Evolutionary conservation across 345 rosid species (phyloP).

Genomic region (Aquilaria sinensis): DNA sequence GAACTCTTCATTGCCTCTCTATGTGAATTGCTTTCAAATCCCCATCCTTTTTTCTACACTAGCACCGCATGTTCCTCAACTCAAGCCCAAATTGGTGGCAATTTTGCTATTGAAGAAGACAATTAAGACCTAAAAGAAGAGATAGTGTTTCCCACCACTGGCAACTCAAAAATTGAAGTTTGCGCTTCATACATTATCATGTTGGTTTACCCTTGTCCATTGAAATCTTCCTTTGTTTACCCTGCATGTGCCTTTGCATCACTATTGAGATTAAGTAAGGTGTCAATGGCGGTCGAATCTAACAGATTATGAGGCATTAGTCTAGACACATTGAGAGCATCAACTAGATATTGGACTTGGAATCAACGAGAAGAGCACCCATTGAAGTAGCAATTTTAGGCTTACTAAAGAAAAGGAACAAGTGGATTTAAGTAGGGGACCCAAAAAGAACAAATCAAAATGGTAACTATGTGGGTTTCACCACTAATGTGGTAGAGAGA

Average conservation of each 20-base stretch:
- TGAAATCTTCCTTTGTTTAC: conserved; percentile 20
- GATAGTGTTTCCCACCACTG: conserved; percentile 36
- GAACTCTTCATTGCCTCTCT: conserved; percentile 1
- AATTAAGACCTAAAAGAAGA: conserved; percentile 60
- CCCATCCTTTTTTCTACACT: conserved; percentile 17
- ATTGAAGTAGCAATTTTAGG: conserved; percentile 71
- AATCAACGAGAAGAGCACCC: conserved; percentile 59
- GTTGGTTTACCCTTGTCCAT: conserved; percentile 18
- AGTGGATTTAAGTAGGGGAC: conserved; percentile 42
- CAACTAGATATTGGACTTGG: conserved; percentile 87
- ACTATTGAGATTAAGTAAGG: conserved; percentile 48
- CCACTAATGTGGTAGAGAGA: conserved; percentile 71
- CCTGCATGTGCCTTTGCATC: conserved; percentile 24
- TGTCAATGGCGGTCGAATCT: conserved; percentile 49
- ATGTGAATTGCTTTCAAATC: conserved; percentile 55
- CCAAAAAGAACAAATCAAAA: conserved; percentile 28
- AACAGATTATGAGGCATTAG: conserved; percentile 61
- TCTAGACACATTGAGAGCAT: conserved; percentile 64
- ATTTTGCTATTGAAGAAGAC: conserved; percentile 45
- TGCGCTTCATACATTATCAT: conserved; percentile 37
- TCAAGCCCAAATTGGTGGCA: conserved; percentile 24
- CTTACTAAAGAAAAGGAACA: conserved; percentile 60
- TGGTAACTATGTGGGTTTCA: conserved; percentile 52
- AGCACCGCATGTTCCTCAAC: conserved; percentile 24
- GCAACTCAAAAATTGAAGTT: conserved; percentile 49